A percentile compares a stretch with the other conserved stretches of the same genome.
Conservation (phyloP, 306 rosid genomes). For the Medicago arabica region DNA sequence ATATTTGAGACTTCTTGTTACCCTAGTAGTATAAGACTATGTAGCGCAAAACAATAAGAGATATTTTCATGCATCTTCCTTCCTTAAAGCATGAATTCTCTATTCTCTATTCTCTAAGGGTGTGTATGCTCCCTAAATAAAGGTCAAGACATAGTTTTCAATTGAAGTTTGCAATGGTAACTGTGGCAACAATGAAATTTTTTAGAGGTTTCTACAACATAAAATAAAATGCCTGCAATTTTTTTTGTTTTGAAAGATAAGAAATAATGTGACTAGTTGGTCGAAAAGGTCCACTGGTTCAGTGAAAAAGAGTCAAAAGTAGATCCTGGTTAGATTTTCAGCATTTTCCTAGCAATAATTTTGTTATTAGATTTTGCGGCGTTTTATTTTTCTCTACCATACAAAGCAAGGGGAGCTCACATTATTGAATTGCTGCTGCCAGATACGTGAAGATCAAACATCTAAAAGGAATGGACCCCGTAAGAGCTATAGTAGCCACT, state of each 20-base stretch:
- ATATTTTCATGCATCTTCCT: too few relatives aligned
- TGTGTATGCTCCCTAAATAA: too few relatives aligned
- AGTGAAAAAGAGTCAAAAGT: not conserved
- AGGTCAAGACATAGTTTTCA: too few relatives aligned
- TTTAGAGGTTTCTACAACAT: too few relatives aligned
- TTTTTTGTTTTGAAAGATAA: not conserved
- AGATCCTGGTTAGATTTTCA: not conserved
- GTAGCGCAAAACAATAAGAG: too few relatives aligned
- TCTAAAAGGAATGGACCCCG: conserved; percentile 9
- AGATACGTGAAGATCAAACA: conserved; percentile 1
- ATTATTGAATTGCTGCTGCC: not conserved
- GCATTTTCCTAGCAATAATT: not conserved
- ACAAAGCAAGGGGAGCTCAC: not conserved
- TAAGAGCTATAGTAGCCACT: not conserved
- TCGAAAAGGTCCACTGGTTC: not conserved
- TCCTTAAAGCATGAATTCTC: too few relatives aligned
- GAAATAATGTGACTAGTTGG: not conserved
- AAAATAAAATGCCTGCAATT: too few relatives aligned
- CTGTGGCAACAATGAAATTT: too few relatives aligned
- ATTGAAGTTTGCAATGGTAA: too few relatives aligned
- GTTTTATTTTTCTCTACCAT: not conserved
- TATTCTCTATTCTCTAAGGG: too few relatives aligned
- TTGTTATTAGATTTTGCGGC: not conserved
- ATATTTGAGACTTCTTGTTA: too few relatives aligned
- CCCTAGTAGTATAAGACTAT: too few relatives aligned